phyloP scores from a whole-genome alignment of 169 alveolate genomes.

The Cryptosporidium canis region DNA sequence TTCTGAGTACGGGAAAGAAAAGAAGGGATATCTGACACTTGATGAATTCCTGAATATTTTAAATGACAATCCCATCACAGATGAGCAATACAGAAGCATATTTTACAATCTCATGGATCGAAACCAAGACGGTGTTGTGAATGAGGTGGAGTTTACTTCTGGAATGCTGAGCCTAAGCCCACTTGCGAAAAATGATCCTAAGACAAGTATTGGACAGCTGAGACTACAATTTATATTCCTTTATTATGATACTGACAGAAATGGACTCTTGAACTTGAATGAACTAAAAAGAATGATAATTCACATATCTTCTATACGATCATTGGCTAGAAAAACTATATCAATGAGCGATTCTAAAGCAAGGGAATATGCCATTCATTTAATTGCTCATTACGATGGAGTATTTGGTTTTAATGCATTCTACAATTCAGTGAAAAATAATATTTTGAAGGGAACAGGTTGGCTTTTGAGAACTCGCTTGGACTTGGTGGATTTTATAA shows the following conservation, averaged over 20 bases:
- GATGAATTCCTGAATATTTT: conserved; percentile 35
- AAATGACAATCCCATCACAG: conserved; percentile 62
- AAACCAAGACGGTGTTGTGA: conserved; percentile 58
- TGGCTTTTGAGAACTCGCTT: conserved; percentile 65
- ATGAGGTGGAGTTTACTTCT: conserved; percentile 56
- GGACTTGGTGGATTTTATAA: conserved; percentile 55
- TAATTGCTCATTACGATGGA: conserved; percentile 72
- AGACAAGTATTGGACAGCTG: conserved; percentile 67
- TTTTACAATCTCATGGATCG: conserved; percentile 67
- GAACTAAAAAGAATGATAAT: conserved; percentile 57
- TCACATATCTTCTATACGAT: conserved; percentile 63
- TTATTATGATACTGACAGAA: conserved; percentile 73
- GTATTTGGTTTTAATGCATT: conserved; percentile 69
- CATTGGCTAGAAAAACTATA: conserved; percentile 22
- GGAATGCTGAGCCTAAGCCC: conserved; percentile 71
- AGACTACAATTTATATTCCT: conserved; percentile 74
- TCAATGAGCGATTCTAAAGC: conserved; percentile 59
- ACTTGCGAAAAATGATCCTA: conserved; percentile 59
- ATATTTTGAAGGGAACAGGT: conserved; percentile 67
- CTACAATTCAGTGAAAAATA: conserved; percentile 38
- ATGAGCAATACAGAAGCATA: conserved; percentile 36
- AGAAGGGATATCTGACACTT: conserved; percentile 33
- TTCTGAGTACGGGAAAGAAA: conserved; percentile 16
- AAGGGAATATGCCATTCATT: conserved; percentile 66
- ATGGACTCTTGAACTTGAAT: conserved; percentile 71